Evolutionary conservation across 2,329 filamentous ascomycete species (phyloP), one percentile per base, ranked within the genome.

Genomic region (Didymella segeticola): DNA sequence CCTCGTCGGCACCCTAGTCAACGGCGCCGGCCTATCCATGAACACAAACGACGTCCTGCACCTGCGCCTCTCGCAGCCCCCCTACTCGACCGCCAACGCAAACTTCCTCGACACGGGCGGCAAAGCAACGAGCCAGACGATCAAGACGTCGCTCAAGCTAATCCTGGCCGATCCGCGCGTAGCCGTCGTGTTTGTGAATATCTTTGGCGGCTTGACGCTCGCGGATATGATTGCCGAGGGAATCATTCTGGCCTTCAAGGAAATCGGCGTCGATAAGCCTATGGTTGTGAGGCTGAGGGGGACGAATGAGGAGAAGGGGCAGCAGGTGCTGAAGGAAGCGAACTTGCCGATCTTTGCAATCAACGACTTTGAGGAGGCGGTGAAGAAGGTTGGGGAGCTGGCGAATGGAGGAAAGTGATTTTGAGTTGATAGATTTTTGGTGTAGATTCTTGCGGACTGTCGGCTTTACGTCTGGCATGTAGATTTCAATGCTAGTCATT

Each of bases 61-160:
- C 2, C 77, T 85, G 11, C 83, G 69, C 23, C 84, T 96, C 9
- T 81, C 83, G 0, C 77, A 84, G 14, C 56, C 58, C 8, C 62
- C 68, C 3, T 56, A 51, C 39, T 52, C 53, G 8, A 90, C 90
- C 2, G 75, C 80, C 27, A 88, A 88, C 20, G 86, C 90, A 10
- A 96, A 96, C 66, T 96, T 96, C 72, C 81, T 96, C 48, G 92
- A 96, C 71, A 96, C 90, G 0, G 92, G 93, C 23, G 92, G 92
- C 29, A 95, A 96, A 72, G 92, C 92, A 0, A 96, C 91, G 0
- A 84, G 85, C 25, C 86, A 89, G 60, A 96, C 91, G 0, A 91
- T 96, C 62, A 87, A 88, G 68, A 85, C 85, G 50, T 87, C 86
- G 1, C 95, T 96, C 70, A 82, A 86, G 51, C 82, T 93, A 11